These are phyloP conservation scores for Chrysosphaeria jannelii DNA, from an alignment of 2,329 filamentous ascomycete species.

Conservation along the genomic window DNA sequence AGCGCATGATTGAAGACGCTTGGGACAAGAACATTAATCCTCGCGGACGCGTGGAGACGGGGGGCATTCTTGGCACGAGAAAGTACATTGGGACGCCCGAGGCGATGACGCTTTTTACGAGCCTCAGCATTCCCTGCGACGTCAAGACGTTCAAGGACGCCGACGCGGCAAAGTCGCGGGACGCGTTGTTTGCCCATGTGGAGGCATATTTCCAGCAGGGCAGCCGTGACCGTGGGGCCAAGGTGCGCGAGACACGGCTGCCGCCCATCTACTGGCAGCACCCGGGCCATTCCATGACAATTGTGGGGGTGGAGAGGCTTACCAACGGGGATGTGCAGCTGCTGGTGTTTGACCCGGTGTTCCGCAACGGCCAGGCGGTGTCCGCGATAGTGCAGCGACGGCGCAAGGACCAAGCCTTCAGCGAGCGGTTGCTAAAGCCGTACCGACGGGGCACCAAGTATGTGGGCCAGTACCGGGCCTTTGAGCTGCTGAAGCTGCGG, in stretches of 20 bases:
- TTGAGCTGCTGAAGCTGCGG: constrained; percentile 38
- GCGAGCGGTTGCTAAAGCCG: constrained; percentile 27
- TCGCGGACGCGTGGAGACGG: constrained; percentile 49
- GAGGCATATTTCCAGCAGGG: constrained; percentile 45
- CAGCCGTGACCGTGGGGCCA: constrained; percentile 17
- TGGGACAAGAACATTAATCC: constrained; percentile 68
- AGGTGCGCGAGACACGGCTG: constrained; percentile 38
- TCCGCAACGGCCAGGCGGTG: constrained; percentile 34
- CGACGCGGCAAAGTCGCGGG: constrained; percentile 16
- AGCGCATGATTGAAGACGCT: constrained; percentile 60
- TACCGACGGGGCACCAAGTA: constrained; percentile 45
- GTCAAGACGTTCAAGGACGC: constrained; percentile 26
- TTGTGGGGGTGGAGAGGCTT: constrained; percentile 53
- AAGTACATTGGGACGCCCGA: constrained; percentile 93
- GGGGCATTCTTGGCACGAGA: constrained; percentile 59
- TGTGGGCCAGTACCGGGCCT: constrained; percentile 39
- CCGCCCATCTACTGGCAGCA: constrained; percentile 83
- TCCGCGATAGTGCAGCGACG: constrained; percentile 18
- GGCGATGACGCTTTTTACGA: constrained; percentile 49
- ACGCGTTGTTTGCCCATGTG: constrained; percentile 31
- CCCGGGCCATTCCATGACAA: constrained; percentile 65
- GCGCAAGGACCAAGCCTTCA: constrained; percentile 13
- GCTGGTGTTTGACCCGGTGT: constrained; percentile 70
- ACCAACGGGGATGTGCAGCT: constrained; percentile 33
- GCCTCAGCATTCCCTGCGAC: constrained; percentile 36